Conservation (phyloP, 2,329 filamentous ascomycete species). For the Epichloe sylvatica region DNA sequence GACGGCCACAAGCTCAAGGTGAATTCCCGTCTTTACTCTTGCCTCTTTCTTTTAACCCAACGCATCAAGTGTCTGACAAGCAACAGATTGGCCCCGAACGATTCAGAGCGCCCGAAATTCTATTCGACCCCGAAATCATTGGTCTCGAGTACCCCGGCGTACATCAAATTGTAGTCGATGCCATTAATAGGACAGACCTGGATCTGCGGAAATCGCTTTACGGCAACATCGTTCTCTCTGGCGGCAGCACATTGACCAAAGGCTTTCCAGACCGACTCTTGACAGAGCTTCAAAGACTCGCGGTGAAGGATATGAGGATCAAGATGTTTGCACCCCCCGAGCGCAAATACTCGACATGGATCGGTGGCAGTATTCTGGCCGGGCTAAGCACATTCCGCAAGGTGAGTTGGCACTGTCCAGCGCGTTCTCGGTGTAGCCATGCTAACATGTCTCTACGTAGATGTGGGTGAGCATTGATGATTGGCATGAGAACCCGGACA, state of each 20-base stretch:
- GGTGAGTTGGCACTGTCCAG: slow-evolving; percentile 37
- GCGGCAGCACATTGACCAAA: slow-evolving; percentile 89
- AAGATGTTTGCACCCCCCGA: slow-evolving; percentile 98
- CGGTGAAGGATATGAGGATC: slow-evolving; percentile 98
- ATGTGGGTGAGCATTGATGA: slow-evolving; percentile 99
- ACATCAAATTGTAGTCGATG: slow-evolving; percentile 94
- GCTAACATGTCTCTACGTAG: slow-evolving; percentile 30
- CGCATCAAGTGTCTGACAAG: slow-evolving; percentile 10
- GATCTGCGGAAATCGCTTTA: slow-evolving; percentile 89
- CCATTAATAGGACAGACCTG: slow-evolving; percentile 88
- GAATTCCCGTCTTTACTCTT: neutral
- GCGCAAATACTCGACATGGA: slow-evolving; percentile 98
- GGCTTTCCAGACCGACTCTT: slow-evolving; percentile 89
- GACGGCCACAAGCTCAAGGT: slow-evolving; percentile 92
- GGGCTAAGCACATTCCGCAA: slow-evolving; percentile 97
- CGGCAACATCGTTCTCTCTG: slow-evolving; percentile 92
- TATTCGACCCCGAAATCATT: slow-evolving; percentile 95
- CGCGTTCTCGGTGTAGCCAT: neutral
- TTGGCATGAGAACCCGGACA: slow-evolving; percentile 98
- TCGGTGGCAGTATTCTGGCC: slow-evolving; percentile 91
- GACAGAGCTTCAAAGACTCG: slow-evolving; percentile 80
- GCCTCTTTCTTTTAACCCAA: neutral
- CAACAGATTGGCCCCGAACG: slow-evolving; percentile 73
- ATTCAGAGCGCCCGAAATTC: slow-evolving; percentile 89
- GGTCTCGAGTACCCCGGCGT: slow-evolving; percentile 93